Evolutionary conservation across 2,329 filamentous ascomycete species (phyloP).

Genomic region (Westerdykella aurantiaca): DNA sequence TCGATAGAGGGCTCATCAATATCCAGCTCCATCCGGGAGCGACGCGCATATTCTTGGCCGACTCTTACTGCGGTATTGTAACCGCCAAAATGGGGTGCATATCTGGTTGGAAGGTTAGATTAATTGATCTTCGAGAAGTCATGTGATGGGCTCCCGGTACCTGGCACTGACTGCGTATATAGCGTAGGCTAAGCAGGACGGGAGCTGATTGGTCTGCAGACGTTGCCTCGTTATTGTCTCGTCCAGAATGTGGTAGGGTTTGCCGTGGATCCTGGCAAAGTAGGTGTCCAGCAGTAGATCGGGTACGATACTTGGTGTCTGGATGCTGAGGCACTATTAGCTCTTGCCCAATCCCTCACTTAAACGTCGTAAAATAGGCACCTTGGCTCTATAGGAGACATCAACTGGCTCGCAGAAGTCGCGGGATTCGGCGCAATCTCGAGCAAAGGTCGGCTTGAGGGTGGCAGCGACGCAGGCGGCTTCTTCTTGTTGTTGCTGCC

Average conservation of each 20-base stretch:
- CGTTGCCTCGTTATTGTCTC: slow-evolving; percentile 68
- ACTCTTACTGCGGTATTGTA: slow-evolving; percentile 62
- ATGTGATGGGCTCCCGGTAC: slow-evolving; percentile 24
- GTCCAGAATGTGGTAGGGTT: slow-evolving; percentile 76
- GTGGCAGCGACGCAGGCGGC: slow-evolving; percentile 11
- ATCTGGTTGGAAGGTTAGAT: slow-evolving; percentile 45
- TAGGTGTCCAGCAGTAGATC: slow-evolving; percentile 70
- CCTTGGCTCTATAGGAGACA: slow-evolving; percentile 37
- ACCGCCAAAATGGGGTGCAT: slow-evolving; percentile 60
- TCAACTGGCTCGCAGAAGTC: slow-evolving; percentile 23
- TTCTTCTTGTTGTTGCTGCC: slow-evolving; percentile 18
- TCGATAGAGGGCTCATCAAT: slow-evolving; percentile 77
- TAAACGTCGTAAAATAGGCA: slow-evolving; percentile 13
- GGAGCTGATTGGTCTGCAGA: slow-evolving; percentile 62
- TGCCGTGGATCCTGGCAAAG: slow-evolving; percentile 72
- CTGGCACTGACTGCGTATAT: slow-evolving; percentile 47
- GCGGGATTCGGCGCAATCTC: slow-evolving; percentile 21
- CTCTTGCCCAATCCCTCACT: slow-evolving; percentile 11
- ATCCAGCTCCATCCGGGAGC: slow-evolving; percentile 65
- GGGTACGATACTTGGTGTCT: slow-evolving; percentile 47
- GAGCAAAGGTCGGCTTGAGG: slow-evolving; percentile 18
- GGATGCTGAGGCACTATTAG: slow-evolving; percentile 20
- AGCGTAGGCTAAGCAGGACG: slow-evolving; percentile 46
- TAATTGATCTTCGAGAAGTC: slow-evolving; percentile 50
- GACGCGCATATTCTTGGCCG: slow-evolving; percentile 67